These are phyloP conservation scores for Closterium sp. DNA, from an alignment of 139 green algal genomes.

Conservation along the genomic window DNA sequence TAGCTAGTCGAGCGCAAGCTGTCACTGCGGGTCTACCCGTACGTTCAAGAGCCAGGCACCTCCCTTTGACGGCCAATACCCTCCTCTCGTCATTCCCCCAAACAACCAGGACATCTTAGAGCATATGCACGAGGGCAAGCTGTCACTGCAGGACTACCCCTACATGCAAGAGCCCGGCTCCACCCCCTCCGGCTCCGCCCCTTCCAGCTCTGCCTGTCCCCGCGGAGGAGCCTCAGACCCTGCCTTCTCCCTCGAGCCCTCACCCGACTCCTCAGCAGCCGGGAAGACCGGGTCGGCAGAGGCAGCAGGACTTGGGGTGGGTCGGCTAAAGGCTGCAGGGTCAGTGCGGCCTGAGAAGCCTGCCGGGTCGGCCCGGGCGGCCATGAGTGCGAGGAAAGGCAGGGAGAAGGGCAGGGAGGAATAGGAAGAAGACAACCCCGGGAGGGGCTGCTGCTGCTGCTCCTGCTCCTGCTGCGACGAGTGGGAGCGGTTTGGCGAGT, in stretches of 20 bases:
- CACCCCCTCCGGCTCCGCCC: neutral
- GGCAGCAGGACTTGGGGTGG: no score
- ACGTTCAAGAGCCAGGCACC: conserved; percentile 23
- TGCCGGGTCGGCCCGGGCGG: neutral
- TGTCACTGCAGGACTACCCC: no score
- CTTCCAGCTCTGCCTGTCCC: neutral
- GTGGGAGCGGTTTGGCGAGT: neutral
- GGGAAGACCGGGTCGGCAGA: no score
- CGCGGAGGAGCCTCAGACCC: no score
- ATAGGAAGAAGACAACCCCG: neutral
- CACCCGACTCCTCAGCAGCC: neutral
- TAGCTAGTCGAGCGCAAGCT: conserved; percentile 9
- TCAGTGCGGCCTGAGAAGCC: neutral
- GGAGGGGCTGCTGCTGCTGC: neutral
- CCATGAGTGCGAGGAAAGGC: neutral
- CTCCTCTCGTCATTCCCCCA: neutral
- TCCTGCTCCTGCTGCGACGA: neutral
- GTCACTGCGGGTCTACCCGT: conserved; percentile 22
- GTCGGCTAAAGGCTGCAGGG: no score
- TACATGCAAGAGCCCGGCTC: neutral
- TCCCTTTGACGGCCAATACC: no score
- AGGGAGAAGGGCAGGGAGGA: no score
- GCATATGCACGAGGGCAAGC: no score
- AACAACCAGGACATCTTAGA: no score
- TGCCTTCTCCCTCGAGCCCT: no score